Conservation (phyloP, 1,284 basidiomycete species). For the Sanguinoderma infundibulare region DNA sequence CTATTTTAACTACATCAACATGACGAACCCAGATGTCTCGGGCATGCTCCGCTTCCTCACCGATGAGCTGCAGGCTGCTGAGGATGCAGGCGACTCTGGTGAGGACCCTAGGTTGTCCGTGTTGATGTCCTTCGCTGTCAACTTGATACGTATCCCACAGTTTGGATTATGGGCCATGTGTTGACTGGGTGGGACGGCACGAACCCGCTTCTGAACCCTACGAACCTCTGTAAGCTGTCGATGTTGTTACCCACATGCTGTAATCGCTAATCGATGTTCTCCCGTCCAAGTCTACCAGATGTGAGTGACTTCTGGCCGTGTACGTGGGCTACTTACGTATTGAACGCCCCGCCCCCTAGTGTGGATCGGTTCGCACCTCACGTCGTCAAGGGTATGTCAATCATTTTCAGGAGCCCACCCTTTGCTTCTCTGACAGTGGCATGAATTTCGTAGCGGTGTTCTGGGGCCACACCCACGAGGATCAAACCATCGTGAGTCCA, state of each 20-base stretch:
- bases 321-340: slow-evolving; percentile 18
- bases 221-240: slow-evolving; percentile 63
- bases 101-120: not conserved
- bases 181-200: slow-evolving; percentile 78
- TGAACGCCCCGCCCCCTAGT: slow-evolving; percentile 41
- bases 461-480: slow-evolving; percentile 85
- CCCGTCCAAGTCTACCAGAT: slow-evolving; percentile 70
- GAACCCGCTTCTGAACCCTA: slow-evolving; percentile 63
- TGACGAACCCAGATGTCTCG: slow-evolving; percentile 69
- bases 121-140: not conserved
- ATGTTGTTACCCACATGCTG: not conserved
- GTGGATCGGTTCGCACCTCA: slow-evolving; percentile 80
- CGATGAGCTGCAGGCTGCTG: slow-evolving; percentile 79
- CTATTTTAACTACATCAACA: slow-evolving; percentile 80
- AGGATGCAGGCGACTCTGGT: slow-evolving; percentile 74
- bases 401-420: not conserved
- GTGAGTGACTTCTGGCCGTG: slow-evolving; percentile 40
- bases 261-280: not conserved
- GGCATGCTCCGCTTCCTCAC: slow-evolving; percentile 82
- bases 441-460: slow-evolving; percentile 63
- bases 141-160: slow-evolving; percentile 39
- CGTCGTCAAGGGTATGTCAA: slow-evolving; percentile 70
- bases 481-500: slow-evolving; percentile 66
- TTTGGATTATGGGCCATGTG: slow-evolving; percentile 84
- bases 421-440: slow-evolving; percentile 16